Evolutionary conservation across 345 rosid genomes (phyloP).

Genomic region (Isatis tinctoria): DNA sequence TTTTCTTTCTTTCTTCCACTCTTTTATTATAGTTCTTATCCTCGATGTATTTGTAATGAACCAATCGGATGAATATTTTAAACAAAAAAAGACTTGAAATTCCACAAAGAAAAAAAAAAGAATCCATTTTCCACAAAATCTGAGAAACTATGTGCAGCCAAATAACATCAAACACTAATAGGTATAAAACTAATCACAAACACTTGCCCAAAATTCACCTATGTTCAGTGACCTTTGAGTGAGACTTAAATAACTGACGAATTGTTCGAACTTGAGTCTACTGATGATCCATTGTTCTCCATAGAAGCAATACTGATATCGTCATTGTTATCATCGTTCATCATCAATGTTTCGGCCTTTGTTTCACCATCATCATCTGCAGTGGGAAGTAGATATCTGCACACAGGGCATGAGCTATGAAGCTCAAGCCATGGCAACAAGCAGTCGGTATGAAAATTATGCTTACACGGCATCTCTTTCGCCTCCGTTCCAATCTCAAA

Average conservation of each 20-base stretch:
- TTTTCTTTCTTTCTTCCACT: neutral
- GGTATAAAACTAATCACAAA: neutral
- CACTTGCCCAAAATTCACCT: neutral
- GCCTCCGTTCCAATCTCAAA: constrained; percentile 58
- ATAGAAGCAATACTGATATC: constrained; percentile 14
- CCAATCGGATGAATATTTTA: neutral
- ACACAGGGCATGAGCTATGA: constrained; percentile 90
- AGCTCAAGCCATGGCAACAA: constrained; percentile 90
- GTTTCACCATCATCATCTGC: constrained; percentile 41
- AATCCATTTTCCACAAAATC: constrained; percentile 10
- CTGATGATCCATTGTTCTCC: constrained; percentile 4
- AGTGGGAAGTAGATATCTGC: constrained; percentile 63
- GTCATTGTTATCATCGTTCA: neutral
- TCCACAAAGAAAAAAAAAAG: neutral
- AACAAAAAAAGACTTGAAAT: neutral
- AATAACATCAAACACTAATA: neutral
- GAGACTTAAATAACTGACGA: constrained; percentile 25
- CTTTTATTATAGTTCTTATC: neutral
- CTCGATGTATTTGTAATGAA: neutral
- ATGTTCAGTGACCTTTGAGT: constrained; percentile 8
- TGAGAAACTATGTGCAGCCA: constrained; percentile 16
- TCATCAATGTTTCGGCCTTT: constrained; percentile 37
- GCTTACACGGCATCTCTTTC: constrained; percentile 90
- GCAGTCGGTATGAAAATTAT: constrained; percentile 70
- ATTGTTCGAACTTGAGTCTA: constrained; percentile 15